phyloP scores from a whole-genome alignment of 1,139 yeast species.

The Pichia sp. region DNA sequence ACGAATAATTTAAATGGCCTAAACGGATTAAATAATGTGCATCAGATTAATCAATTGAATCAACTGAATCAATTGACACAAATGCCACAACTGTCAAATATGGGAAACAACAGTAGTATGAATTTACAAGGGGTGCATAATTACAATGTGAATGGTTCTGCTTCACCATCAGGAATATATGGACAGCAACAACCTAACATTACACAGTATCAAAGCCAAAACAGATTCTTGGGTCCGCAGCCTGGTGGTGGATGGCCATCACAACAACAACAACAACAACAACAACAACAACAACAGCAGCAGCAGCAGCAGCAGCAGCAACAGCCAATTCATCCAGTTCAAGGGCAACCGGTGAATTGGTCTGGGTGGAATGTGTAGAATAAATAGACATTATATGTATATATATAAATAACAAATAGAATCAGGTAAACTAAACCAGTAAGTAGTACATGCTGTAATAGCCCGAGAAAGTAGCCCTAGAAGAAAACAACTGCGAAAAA shows the following conservation, averaged over 20 bases:
- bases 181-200: conserved; percentile 2
- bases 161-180: neutral
- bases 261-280: conserved; percentile 11
- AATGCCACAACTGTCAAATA: neutral
- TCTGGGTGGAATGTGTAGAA: conserved; percentile 11
- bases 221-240: conserved; percentile 4
- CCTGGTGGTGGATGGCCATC: conserved; percentile 10
- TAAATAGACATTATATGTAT: neutral
- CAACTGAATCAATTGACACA: conserved; percentile 4
- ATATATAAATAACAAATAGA: neutral
- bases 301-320: conserved; percentile 15
- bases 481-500: too few relatives aligned
- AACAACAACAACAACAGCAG: conserved; percentile 16
- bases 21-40: neutral
- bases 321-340: conserved; percentile 4
- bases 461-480: too few relatives aligned
- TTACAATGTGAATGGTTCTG: neutral
- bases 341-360: conserved; percentile 1
- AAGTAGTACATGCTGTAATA: too few relatives aligned
- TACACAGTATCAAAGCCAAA: conserved; percentile 3
- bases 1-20: neutral
- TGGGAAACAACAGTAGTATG: neutral
- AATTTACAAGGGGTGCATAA: neutral
- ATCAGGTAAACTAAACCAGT: too few relatives aligned
- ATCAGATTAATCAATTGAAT: conserved; percentile 1